phyloP scores from a whole-genome alignment of 2,329 filamentous ascomycete genomes.

The Colletotrichum scovillei region DNA sequence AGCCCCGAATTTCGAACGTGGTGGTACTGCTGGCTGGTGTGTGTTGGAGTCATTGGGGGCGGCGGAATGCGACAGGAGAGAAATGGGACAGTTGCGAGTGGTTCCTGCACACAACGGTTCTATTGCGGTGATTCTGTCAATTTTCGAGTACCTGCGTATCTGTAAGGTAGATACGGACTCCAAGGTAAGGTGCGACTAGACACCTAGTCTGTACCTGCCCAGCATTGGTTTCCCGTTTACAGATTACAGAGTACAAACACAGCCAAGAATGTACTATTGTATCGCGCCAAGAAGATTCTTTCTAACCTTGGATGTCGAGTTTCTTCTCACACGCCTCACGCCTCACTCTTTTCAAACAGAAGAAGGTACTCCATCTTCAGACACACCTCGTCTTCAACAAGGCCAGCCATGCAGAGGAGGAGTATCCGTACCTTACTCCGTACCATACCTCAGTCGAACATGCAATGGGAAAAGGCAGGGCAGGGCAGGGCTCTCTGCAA shows the following conservation, averaged over 20 bases:
- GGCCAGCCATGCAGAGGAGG: background rate
- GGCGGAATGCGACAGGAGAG: background rate
- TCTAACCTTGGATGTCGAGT: background rate
- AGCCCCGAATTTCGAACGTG: conserved; percentile 5
- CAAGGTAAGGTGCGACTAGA: background rate
- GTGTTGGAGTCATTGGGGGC: background rate
- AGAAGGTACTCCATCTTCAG: background rate
- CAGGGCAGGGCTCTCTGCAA: background rate
- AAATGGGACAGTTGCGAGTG: background rate
- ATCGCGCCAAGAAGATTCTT: background rate
- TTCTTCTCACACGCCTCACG: conserved; percentile 9
- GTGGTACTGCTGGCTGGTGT: background rate
- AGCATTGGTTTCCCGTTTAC: background rate
- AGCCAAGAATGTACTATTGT: background rate
- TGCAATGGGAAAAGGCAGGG: background rate
- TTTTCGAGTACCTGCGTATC: no score
- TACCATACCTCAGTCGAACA: no score
- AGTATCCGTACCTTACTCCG: no score
- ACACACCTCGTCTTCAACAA: background rate
- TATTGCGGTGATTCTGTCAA: no score
- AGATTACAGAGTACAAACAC: background rate
- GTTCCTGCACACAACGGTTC: no score
- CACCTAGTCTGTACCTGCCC: background rate
- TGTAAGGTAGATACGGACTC: no score
- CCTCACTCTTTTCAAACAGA: background rate